These are phyloP conservation scores for Pleurotus ostreatus DNA, from an alignment of 768 basidiomycete genomes.

Conservation along the genomic window DNA sequence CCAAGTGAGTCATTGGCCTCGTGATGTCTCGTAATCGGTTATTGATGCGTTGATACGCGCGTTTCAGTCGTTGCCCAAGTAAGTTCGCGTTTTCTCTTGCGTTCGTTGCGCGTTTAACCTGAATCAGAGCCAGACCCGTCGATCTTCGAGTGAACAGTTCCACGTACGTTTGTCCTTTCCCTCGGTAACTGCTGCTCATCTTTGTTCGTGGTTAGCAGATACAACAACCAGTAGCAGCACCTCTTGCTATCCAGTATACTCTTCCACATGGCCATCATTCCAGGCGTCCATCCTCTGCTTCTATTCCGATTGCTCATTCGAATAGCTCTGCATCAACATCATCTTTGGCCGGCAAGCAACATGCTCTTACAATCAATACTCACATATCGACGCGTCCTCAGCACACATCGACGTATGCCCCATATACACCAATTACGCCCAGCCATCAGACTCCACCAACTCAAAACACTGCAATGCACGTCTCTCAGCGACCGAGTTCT, in stretches of 20 bases:
- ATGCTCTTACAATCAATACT: conserved; percentile 4
- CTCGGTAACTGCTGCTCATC: too few relatives aligned
- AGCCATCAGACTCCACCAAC: too few relatives aligned
- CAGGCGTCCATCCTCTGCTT: neutral
- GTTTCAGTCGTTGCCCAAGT: neutral
- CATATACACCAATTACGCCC: neutral
- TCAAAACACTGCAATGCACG: too few relatives aligned
- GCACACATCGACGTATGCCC: neutral
- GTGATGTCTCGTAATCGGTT: too few relatives aligned
- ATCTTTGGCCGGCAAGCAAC: neutral
- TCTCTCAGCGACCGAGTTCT: too few relatives aligned
- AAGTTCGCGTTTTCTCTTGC: neutral
- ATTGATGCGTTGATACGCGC: too few relatives aligned
- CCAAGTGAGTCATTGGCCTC: too few relatives aligned
- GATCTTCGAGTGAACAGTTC: neutral
- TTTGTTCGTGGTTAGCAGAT: too few relatives aligned
- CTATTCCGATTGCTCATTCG: neutral
- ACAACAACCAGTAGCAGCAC: neutral
- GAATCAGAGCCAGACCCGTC: neutral
- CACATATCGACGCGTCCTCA: neutral
- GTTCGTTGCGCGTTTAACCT: neutral
- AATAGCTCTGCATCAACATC: neutral
- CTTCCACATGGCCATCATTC: neutral
- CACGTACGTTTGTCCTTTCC: too few relatives aligned
- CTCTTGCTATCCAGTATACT: neutral